Evolutionary conservation across 495 filamentous ascomycete species (phyloP).

Genomic region (Xylaria scruposa): DNA sequence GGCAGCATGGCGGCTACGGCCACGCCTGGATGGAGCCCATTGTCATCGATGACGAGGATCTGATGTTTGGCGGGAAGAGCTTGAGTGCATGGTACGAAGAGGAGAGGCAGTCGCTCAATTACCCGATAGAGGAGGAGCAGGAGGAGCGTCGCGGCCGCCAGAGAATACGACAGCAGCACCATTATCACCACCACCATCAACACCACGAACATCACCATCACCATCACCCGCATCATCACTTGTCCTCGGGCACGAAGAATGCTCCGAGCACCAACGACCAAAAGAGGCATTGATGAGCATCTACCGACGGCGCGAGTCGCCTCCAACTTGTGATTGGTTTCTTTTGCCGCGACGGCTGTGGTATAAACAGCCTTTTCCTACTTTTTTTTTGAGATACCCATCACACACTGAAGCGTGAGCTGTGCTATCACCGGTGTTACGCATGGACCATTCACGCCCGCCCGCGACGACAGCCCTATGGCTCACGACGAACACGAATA

Average conservation of each 20-base stretch:
- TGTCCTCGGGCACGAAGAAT: slow-evolving; percentile 26
- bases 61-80: slow-evolving; percentile 64
- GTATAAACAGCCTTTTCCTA: neutral
- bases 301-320: neutral
- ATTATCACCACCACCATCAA: slow-evolving; percentile 33
- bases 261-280: slow-evolving; percentile 31
- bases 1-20: slow-evolving; percentile 37
- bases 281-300: slow-evolving; percentile 29
- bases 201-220: slow-evolving; percentile 34
- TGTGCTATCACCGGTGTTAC: neutral
- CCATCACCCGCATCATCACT: slow-evolving; percentile 36
- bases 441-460: neutral
- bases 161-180: slow-evolving; percentile 43
- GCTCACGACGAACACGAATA: slow-evolving; percentile 3
- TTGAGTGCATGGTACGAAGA: slow-evolving; percentile 63
- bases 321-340: neutral
- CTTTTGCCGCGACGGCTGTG: neutral
- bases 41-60: slow-evolving; percentile 62
- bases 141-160: slow-evolving; percentile 51
- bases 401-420: slow-evolving; percentile 1
- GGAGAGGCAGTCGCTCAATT: slow-evolving; percentile 49
- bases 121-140: slow-evolving; percentile 45
- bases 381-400: slow-evolving; percentile 18
- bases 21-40: slow-evolving; percentile 58
- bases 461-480: neutral